Percentiles rank a stretch among this genome's conserved stretches.
Evolutionary conservation across 305 asterid species (phyloP).

Genomic region (Stenogyne calaminthoides): DNA sequence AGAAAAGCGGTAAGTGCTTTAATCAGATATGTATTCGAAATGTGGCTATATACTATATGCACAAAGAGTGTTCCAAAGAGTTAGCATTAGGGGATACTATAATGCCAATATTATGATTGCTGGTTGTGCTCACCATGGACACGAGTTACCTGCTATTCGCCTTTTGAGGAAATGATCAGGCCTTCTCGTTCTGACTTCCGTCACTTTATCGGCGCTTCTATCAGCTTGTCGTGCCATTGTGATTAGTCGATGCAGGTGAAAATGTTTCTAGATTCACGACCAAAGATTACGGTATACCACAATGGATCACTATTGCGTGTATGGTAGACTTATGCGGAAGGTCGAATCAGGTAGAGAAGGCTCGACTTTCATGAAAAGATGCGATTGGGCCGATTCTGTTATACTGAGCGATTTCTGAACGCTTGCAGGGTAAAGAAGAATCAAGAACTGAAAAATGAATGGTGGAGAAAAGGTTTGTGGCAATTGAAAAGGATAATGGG

Average conservation of each 20-base stretch:
- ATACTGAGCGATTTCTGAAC: constrained; percentile 62
- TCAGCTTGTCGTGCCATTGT: constrained; percentile 82
- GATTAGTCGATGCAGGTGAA: constrained; percentile 68
- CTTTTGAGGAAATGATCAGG: constrained; percentile 68
- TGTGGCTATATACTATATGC: constrained; percentile 69
- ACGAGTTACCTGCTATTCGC: constrained; percentile 49
- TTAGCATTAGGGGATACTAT: constrained; percentile 48
- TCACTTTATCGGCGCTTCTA: constrained; percentile 78
- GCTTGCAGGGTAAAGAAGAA: constrained; percentile 70
- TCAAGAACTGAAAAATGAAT: constrained; percentile 59
- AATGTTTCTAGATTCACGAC: constrained; percentile 65
- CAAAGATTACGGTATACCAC: constrained; percentile 52
- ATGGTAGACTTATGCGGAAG: constrained; percentile 93
- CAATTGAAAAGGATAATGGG: constrained; percentile 57
- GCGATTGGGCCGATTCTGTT: constrained; percentile 56
- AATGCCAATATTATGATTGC: constrained; percentile 77
- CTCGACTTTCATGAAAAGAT: constrained; percentile 55
- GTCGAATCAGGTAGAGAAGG: constrained; percentile 74
- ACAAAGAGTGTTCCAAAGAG: constrained; percentile 46
- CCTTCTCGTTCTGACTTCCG: constrained; percentile 63
- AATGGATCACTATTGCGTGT: constrained; percentile 88
- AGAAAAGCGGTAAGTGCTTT: constrained; percentile 56
- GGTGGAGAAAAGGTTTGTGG: constrained; percentile 64
- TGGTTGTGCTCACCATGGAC: constrained; percentile 84
- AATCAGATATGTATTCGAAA: constrained; percentile 84